Evolutionary conservation across 1,284 basidiomycete species (phyloP).

Genomic region (Quambalaria eucalypti): DNA sequence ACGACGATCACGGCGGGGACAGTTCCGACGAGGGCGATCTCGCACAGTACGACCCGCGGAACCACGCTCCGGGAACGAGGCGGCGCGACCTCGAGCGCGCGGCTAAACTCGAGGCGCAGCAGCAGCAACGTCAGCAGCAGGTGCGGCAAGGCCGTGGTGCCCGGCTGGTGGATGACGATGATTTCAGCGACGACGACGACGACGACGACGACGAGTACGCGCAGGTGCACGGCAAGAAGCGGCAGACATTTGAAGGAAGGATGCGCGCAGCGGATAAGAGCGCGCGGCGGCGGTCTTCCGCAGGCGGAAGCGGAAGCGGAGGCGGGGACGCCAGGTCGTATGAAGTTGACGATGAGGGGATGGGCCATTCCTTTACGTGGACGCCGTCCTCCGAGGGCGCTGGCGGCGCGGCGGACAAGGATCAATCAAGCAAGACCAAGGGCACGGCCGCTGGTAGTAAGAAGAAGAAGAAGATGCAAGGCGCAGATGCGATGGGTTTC

Average conservation of each 20-base stretch:
- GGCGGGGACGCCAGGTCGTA: too few relatives aligned
- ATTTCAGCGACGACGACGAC: conserved; percentile 29
- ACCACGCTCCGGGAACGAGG: conserved; percentile 45
- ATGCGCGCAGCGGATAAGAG: neutral
- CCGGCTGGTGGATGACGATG: conserved; percentile 21
- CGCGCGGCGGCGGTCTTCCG: neutral
- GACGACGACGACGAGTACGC: conserved; percentile 7
- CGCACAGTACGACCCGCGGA: conserved; percentile 22
- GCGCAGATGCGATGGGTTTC: too few relatives aligned
- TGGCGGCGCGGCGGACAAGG: conserved; percentile 5
- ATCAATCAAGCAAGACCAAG: neutral
- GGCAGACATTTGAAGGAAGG: conserved; percentile 9
- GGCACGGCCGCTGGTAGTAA: conserved; percentile 1
- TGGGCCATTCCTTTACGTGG: conserved; percentile 20
- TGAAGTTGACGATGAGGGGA: conserved; percentile 9
- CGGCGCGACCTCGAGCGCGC: conserved; percentile 49
- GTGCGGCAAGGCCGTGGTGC: conserved; percentile 39
- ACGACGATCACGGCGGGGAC: neutral
- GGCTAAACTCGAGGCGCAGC: conserved; percentile 44
- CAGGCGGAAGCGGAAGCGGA: conserved; percentile 2
- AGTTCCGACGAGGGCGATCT: conserved; percentile 52
- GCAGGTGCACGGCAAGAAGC: conserved; percentile 20
- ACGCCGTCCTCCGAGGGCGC: conserved; percentile 16
- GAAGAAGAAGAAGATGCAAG: conserved; percentile 54
- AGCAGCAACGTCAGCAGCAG: too few relatives aligned